Evolutionary conservation across 2,329 filamentous ascomycete genomes (phyloP).

Genomic region (Pyrenophora graminea): DNA sequence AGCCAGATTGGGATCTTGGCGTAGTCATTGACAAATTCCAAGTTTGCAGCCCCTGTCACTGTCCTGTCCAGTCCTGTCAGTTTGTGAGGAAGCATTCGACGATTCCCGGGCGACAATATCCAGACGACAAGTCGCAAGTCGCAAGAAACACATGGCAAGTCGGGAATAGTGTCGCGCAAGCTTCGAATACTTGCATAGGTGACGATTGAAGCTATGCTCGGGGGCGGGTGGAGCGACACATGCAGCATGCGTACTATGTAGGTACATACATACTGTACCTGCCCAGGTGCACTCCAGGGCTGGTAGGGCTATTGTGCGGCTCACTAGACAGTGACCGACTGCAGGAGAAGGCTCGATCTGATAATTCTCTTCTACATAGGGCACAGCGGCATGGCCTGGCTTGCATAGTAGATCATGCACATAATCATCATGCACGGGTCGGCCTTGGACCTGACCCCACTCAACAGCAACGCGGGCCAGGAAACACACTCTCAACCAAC

Average conservation of each 20-base stretch:
- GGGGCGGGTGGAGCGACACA: not conserved
- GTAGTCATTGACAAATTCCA: not conserved
- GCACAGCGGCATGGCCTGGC: not conserved
- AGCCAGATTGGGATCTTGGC: conserved; percentile 3
- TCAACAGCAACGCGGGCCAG: conserved; percentile 3
- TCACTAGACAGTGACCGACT: not conserved
- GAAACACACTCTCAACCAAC: conserved; percentile 4
- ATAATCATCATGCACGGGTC: conserved; percentile 2
- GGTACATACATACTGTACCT: not conserved
- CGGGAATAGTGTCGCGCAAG: not conserved
- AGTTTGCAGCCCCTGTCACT: too few species aligned
- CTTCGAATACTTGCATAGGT: not conserved
- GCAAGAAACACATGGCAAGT: too few species aligned
- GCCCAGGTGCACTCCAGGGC: not conserved
- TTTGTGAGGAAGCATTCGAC: too few species aligned
- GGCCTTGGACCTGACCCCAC: conserved; percentile 2
- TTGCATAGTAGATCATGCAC: not conserved
- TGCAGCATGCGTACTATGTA: not conserved
- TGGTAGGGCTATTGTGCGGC: not conserved
- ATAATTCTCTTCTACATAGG: conserved; percentile 1
- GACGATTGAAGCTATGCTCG: not conserved
- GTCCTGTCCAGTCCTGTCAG: too few species aligned
- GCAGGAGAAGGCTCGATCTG: conserved; percentile 8
- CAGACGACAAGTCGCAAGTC: too few species aligned
- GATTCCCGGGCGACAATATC: too few species aligned